Percentiles rank a stretch among this genome's conserved stretches.
These are phyloP conservation scores for Lactarius psammicola DNA, from an alignment of 768 basidiomycete genomes.

Conservation along the genomic window DNA sequence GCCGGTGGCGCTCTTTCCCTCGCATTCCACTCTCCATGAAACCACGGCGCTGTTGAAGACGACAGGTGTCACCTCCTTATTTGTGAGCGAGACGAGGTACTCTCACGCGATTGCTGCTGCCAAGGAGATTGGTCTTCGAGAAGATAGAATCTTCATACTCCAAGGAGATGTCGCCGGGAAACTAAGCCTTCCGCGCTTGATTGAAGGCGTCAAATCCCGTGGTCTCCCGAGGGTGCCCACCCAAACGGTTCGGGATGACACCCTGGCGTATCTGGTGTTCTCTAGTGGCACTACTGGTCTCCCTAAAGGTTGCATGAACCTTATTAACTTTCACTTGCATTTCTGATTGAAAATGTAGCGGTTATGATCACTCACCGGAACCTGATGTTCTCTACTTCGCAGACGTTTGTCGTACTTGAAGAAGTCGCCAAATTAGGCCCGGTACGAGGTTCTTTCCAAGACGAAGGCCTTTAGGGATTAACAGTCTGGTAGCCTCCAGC, in stretches of 20 bases:
- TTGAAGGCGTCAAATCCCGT: constrained; percentile 40
- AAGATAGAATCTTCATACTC: constrained; percentile 50
- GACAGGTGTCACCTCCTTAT: constrained; percentile 50
- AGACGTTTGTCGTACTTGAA: constrained; percentile 35
- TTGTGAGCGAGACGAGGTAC: constrained; percentile 50
- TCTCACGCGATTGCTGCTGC: constrained; percentile 42
- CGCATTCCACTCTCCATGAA: constrained; percentile 57
- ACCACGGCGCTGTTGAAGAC: constrained; percentile 49
- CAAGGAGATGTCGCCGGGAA: constrained; percentile 44
- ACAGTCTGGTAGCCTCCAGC: constrained; percentile 38
- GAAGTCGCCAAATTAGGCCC: constrained; percentile 38
- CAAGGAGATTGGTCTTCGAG: constrained; percentile 35
- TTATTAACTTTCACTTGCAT: not conserved
- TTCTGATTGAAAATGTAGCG: constrained; percentile 38
- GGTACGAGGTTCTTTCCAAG: constrained; percentile 36
- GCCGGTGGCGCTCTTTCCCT: constrained; percentile 54
- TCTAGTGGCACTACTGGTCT: constrained; percentile 78
- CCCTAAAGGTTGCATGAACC: constrained; percentile 56
- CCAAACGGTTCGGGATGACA: constrained; percentile 48
- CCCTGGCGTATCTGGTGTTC: constrained; percentile 67
- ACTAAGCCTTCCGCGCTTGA: constrained; percentile 46
- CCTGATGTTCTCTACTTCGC: constrained; percentile 39
- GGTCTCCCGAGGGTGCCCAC: constrained; percentile 44
- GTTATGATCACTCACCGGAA: constrained; percentile 77
- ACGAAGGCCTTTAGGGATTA: not conserved